Evolutionary conservation across 805 yeast genomes (phyloP), one percentile per base, ranked within the genome.

Genomic region (Saturnispora besseyi): DNA sequence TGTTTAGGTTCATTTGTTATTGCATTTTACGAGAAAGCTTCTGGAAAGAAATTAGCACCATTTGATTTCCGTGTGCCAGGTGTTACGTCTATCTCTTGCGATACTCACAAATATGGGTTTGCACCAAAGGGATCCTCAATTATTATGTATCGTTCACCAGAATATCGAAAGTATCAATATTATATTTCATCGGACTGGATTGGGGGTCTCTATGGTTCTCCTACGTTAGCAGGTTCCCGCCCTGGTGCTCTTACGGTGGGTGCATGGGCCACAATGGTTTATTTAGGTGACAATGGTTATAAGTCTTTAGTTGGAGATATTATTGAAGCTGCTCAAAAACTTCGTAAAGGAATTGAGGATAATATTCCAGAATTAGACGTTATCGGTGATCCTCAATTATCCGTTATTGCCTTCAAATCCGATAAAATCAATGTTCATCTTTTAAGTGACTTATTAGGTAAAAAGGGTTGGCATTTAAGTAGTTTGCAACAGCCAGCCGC

Each of bases 231-330:
- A 0, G 99, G 99, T 1, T 87, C 96, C 10, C 77, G 98, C 55
- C 98, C 98, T 0, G 99, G 99, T 44, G 97, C 98, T 0, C 71
- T 91, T 33, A 85, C 89, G 75, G 98, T 85, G n/a, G 98, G 97
- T 0, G 90, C 98, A 65, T 93, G 98, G 97, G 95, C 96, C 0
- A 89, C 97, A 0, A 69, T 91, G 75, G 68, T 91, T 42, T 74
- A 76, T 54, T 73, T 90, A 50, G 99, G 99, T 37, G 80, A 78
- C 50, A 77, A 78, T n/a, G 98, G 98, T 0, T 91, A 91, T 64
- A 72, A 65, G 5, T 63, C 81, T 53, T 75, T 82, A 2, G 82
- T 96, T 55, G 66, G 64, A 49, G 80, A 78, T 11, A 90, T 91
- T 45, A 79, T 89, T 6, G 57, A 66, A 7, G 78, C 90, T 3